Percentiles rank a stretch among this genome's conserved stretches.
These are phyloP conservation scores for Debaryomycetaceae sp. DNA, from an alignment of 1,139 yeast species.

Conservation along the genomic window DNA sequence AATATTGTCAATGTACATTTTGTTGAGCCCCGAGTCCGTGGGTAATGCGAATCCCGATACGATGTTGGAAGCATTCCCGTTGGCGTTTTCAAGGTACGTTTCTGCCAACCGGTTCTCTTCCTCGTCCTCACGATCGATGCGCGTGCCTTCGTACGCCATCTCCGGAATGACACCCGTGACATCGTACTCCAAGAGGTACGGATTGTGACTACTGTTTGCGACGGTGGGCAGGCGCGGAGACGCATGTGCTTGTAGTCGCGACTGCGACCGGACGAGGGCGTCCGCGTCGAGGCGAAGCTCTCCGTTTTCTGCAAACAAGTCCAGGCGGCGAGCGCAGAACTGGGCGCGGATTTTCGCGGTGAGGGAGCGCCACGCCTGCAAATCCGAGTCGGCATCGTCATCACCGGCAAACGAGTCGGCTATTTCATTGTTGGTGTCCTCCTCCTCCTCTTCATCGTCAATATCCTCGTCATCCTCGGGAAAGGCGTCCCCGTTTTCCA, in stretches of 20 bases:
- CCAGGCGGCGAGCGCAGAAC: constrained; percentile 59
- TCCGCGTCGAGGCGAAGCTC: constrained; percentile 54
- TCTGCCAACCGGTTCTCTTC: constrained; percentile 42
- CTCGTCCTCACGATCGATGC: constrained; percentile 36
- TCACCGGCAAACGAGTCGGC: constrained; percentile 20
- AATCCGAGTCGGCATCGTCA: constrained; percentile 20
- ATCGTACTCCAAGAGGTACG: constrained; percentile 75
- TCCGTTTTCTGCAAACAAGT: constrained; percentile 46
- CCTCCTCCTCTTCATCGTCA: constrained; percentile 14
- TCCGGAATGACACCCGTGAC: constrained; percentile 74
- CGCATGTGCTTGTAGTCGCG: constrained; percentile 41
- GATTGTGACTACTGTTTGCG: constrained; percentile 42
- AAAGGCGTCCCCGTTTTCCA: constrained; percentile 12
- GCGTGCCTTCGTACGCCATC: constrained; percentile 39
- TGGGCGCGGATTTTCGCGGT: constrained; percentile 75
- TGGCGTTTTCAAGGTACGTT: constrained; percentile 19
- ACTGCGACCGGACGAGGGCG: constrained; percentile 53
- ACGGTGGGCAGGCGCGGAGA: constrained; percentile 7
- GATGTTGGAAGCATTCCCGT: constrained; percentile 17
- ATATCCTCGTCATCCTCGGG: constrained; percentile 14
- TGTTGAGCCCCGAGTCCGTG: constrained; percentile 46
- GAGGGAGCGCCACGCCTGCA: constrained; percentile 69
- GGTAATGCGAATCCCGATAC: constrained; percentile 23
- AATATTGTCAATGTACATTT: constrained; percentile 54
- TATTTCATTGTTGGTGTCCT: constrained; percentile 8